A percentile compares a stretch with the other conserved stretches of the same genome.
Conservation (phyloP, 2,329 filamentous ascomycete species). For the Pseudocercospora crystallina region DNA sequence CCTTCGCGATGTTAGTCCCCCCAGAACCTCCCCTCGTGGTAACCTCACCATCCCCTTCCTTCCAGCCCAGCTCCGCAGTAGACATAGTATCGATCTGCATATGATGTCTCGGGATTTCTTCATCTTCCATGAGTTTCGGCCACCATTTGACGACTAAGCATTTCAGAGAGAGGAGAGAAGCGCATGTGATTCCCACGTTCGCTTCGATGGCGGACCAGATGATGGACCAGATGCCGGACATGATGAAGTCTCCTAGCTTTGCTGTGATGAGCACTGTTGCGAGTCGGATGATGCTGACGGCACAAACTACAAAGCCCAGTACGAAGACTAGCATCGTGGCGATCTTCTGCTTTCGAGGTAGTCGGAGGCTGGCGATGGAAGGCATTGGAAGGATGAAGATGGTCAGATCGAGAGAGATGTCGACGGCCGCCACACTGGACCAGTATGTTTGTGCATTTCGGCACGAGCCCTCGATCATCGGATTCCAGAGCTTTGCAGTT, state of each 20-base stretch:
- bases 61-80: constrained; percentile 4
- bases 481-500: constrained; percentile 43
- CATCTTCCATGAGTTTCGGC: constrained; percentile 34
- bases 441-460: constrained; percentile 42
- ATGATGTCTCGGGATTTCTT: constrained; percentile 17
- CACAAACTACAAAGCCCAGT: constrained; percentile 40
- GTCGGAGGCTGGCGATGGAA: constrained; percentile 40
- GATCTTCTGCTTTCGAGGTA: constrained; percentile 45
- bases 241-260: constrained; percentile 24
- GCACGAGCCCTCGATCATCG: constrained; percentile 36
- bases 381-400: constrained; percentile 49
- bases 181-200: constrained; percentile 47
- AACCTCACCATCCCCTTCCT: constrained; percentile 1
- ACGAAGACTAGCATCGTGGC: constrained; percentile 45
- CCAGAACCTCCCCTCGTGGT: constrained; percentile 1
- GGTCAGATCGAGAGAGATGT: constrained; percentile 46
- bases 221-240: constrained; percentile 41
- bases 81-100: constrained; percentile 16
- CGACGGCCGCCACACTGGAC: constrained; percentile 46
- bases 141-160: constrained; percentile 39
- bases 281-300: constrained; percentile 28
- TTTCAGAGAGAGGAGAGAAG: constrained; percentile 45
- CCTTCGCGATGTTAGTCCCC: neutral
- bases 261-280: constrained; percentile 24
- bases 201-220: constrained; percentile 45